Percentiles rank a stretch among this genome's conserved stretches.
Evolutionary conservation across 805 yeast genomes (phyloP).

Genomic region (Brettanomyces naardenensis): DNA sequence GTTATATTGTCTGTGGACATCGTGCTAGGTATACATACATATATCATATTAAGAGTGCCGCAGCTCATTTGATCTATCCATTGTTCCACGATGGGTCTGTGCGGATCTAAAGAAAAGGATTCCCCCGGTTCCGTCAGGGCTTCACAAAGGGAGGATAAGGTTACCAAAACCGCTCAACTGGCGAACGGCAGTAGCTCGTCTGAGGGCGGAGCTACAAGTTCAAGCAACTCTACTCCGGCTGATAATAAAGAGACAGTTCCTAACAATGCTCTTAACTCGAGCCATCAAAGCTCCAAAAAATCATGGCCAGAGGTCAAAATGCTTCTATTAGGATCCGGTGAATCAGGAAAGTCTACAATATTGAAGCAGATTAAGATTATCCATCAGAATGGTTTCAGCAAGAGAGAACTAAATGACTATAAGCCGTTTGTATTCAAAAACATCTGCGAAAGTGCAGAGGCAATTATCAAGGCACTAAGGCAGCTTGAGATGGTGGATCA

Average conservation of each 20-base stretch:
- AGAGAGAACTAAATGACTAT: slow-evolving; percentile 66
- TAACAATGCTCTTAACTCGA: not conserved
- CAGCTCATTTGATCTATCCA: too few species aligned
- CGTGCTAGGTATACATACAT: too few species aligned
- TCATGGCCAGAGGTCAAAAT: slow-evolving; percentile 55
- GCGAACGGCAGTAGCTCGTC: too few species aligned
- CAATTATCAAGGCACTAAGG: slow-evolving; percentile 57
- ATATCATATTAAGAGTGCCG: too few species aligned
- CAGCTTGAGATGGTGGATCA: slow-evolving; percentile 36
- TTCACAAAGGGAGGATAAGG: too few species aligned
- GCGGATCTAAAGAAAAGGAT: too few species aligned
- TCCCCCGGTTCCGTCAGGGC: too few species aligned
- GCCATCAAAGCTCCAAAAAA: not conserved
- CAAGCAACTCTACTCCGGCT: too few species aligned
- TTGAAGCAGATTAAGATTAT: slow-evolving; percentile 76
- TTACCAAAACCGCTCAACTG: too few species aligned
- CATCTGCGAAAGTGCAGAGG: slow-evolving; percentile 67
- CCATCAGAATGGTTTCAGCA: slow-evolving; percentile 62
- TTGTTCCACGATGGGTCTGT: too few species aligned
- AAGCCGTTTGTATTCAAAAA: slow-evolving; percentile 75
- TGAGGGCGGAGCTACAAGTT: not conserved
- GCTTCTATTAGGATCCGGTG: slow-evolving; percentile 81
- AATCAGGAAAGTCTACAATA: slow-evolving; percentile 73
- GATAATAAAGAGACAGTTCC: not conserved
- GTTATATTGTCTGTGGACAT: too few species aligned